Percentiles rank a stretch among this genome's conserved stretches.
phyloP scores from a whole-genome alignment of 306 rosid genomes.

The Cicer arietinum region DNA sequence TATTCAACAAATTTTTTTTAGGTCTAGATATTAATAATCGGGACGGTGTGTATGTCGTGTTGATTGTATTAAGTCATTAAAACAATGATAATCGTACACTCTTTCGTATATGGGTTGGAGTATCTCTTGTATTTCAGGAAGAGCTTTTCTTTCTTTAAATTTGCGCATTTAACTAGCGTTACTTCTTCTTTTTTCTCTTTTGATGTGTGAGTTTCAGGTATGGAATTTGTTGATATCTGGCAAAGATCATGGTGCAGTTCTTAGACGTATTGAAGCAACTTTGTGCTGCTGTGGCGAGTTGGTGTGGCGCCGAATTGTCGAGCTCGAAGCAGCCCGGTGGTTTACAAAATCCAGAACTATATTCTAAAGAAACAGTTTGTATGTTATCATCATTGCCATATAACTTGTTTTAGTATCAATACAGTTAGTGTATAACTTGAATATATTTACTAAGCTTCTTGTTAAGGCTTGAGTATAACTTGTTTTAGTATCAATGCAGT shows the following conservation, averaged over 20 bases:
- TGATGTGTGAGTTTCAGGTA: slow-evolving; percentile 50
- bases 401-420: background rate
- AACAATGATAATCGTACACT: too few species aligned
- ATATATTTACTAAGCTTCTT: background rate
- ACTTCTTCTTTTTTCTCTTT: background rate
- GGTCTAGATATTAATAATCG: too few species aligned
- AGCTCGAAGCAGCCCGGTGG: slow-evolving; percentile 45
- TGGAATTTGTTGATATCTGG: slow-evolving; percentile 64
- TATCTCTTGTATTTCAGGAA: too few species aligned
- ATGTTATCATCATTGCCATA: slow-evolving; percentile 46
- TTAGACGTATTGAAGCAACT: slow-evolving; percentile 67
- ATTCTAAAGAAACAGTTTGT: slow-evolving; percentile 81
- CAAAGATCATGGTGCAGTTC: slow-evolving; percentile 66
- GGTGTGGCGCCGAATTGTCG: slow-evolving; percentile 52
- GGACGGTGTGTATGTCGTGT: too few species aligned
- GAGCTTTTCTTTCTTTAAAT: too few species aligned
- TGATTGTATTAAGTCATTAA: background rate
- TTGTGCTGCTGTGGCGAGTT: slow-evolving; percentile 47
- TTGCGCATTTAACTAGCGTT: background rate
- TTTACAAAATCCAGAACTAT: slow-evolving; percentile 66
- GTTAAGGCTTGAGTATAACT: slow-evolving; percentile 23
- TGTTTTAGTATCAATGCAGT: slow-evolving; percentile 58
- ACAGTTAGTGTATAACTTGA: too few species aligned
- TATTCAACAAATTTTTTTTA: too few species aligned
- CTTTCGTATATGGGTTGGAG: too few species aligned